These are phyloP conservation scores for Magnolia changhungtana DNA, from an alignment of 164 flowering plant genomes.

Conservation along the genomic window DNA sequence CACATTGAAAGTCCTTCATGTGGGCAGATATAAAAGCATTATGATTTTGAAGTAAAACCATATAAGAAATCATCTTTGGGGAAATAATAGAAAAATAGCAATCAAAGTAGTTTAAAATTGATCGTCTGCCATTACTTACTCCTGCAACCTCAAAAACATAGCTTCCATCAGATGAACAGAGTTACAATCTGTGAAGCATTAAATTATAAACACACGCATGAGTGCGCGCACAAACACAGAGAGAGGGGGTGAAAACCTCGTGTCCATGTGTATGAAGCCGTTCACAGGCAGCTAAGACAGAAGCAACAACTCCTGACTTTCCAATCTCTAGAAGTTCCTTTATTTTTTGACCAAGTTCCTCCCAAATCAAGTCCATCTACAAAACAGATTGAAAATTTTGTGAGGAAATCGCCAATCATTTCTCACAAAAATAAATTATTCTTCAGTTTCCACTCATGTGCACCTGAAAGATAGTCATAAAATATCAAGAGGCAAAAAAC, in stretches of 20 bases:
- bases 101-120: no score
- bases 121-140: no score
- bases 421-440: neutral
- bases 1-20: neutral
- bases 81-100: neutral
- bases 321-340: conserved; percentile 74
- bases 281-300: conserved; percentile 73
- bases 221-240: neutral
- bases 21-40: neutral
- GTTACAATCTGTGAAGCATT: neutral
- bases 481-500: neutral
- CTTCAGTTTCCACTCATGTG: neutral
- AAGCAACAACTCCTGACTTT: conserved; percentile 83
- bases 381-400: neutral
- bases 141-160: neutral
- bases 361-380: conserved; percentile 74
- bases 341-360: conserved; percentile 68
- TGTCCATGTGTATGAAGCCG: conserved; percentile 58
- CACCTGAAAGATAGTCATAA: neutral
- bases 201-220: neutral
- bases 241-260: conserved; percentile 35
- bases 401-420: neutral
- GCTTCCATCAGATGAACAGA: neutral
- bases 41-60: neutral
- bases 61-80: neutral